phyloP scores from a whole-genome alignment of 2,329 filamentous ascomycete genomes.

The Alternaria sp. region DNA sequence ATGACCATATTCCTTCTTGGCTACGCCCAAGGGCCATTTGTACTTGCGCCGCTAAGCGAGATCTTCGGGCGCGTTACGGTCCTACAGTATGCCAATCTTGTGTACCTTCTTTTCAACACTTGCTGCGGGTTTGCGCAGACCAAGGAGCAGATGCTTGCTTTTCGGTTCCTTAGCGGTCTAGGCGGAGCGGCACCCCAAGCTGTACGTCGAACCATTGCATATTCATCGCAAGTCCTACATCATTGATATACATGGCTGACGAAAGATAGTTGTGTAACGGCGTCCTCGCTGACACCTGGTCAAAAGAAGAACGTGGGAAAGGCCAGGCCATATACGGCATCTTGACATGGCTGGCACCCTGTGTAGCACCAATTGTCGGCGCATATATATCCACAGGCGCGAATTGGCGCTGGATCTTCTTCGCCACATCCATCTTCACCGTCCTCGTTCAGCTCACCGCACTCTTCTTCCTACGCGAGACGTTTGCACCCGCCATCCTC shows the following conservation, averaged over 20 bases:
- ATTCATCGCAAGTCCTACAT: not conserved
- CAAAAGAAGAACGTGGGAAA: slow-evolving; percentile 66
- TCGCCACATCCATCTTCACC: slow-evolving; percentile 67
- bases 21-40: slow-evolving; percentile 47
- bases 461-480: slow-evolving; percentile 63
- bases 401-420: slow-evolving; percentile 75
- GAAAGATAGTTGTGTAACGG: slow-evolving; percentile 38
- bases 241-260: not conserved
- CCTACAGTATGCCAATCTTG: slow-evolving; percentile 42
- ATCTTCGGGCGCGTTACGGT: slow-evolving; percentile 45
- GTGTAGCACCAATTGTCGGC: slow-evolving; percentile 56
- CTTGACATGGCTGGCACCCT: slow-evolving; percentile 67
- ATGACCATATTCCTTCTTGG: slow-evolving; percentile 48
- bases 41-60: slow-evolving; percentile 45
- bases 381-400: slow-evolving; percentile 32
- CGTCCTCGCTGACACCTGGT: slow-evolving; percentile 61
- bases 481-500: slow-evolving; percentile 56
- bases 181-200: slow-evolving; percentile 44
- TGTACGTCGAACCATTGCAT: slow-evolving; percentile 18
- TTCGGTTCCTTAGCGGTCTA: slow-evolving; percentile 43
- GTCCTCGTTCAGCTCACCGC: slow-evolving; percentile 66
- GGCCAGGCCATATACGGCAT: slow-evolving; percentile 68
- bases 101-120: slow-evolving; percentile 44
- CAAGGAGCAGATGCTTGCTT: slow-evolving; percentile 40
- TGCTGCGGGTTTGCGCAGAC: slow-evolving; percentile 43